Conservation (phyloP, 148 eudicot genomes). For the Vaccinium darrowii region DNA sequence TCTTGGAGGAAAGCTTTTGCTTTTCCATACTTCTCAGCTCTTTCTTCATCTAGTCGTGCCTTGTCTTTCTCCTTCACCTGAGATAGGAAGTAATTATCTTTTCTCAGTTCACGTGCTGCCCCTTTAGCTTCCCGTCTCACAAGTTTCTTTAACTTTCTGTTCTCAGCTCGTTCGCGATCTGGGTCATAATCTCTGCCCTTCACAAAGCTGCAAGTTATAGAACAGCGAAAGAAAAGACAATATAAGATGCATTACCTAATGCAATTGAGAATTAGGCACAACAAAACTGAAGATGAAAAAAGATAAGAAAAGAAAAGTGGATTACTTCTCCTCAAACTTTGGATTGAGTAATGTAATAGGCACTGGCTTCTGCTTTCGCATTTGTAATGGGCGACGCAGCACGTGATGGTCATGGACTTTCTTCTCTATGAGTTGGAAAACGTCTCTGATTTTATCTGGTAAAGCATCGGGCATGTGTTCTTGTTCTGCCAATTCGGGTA, state of each 20-base stretch:
- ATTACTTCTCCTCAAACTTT: conserved; percentile 84
- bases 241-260: not conserved
- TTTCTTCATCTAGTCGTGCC: conserved; percentile 59
- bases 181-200: conserved; percentile 96
- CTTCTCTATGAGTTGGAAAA: conserved; percentile 41
- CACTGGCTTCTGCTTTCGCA: conserved; percentile 75
- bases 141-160: conserved; percentile 48
- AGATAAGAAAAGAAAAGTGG: not conserved
- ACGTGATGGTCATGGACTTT: conserved; percentile 53
- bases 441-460: conserved; percentile 48
- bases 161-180: conserved; percentile 77
- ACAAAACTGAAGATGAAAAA: not conserved
- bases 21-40: conserved; percentile 68
- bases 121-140: conserved; percentile 61
- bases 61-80: conserved; percentile 65
- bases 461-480: conserved; percentile 48
- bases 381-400: conserved; percentile 61
- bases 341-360: conserved; percentile 60
- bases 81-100: conserved; percentile 73
- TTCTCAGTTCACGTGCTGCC: conserved; percentile 74
- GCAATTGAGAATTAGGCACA: not conserved
- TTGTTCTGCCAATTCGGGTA: conserved; percentile 50
- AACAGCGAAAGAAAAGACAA: not conserved
- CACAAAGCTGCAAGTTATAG: conserved; percentile 52
- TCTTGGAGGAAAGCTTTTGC: conserved; percentile 85